These are phyloP conservation scores for Tricholoma terreum DNA, from an alignment of 768 basidiomycete genomes.

Conservation along the genomic window DNA sequence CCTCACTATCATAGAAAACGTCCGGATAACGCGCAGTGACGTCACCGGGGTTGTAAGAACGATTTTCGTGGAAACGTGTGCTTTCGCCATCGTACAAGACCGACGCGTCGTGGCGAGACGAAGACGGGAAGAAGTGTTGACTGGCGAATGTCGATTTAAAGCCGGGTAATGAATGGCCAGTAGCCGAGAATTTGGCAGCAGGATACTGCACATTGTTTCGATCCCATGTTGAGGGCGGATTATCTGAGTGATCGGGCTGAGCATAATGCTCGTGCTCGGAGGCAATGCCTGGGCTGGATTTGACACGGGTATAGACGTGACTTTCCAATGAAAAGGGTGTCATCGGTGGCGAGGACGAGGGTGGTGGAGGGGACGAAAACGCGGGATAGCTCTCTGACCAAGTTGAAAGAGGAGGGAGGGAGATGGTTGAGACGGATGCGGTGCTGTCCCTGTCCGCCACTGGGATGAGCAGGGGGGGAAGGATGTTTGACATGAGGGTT, in stretches of 20 bases:
- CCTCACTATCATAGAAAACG: constrained; percentile 34
- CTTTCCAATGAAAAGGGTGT: constrained; percentile 30
- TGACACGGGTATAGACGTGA: constrained; percentile 30
- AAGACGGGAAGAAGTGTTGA: constrained; percentile 24
- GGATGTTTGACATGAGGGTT: constrained; percentile 40
- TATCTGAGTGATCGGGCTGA: constrained; percentile 22
- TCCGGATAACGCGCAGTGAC: constrained; percentile 22
- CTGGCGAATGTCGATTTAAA: constrained; percentile 25
- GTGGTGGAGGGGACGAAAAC: constrained; percentile 31
- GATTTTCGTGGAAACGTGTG: constrained; percentile 19
- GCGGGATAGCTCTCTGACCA: constrained; percentile 17
- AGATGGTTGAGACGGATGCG: constrained; percentile 14
- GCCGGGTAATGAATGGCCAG: constrained; percentile 24
- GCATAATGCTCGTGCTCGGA: constrained; percentile 20
- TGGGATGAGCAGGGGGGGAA: constrained; percentile 26
- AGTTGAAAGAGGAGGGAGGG: constrained; percentile 14
- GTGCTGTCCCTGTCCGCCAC: constrained; percentile 20
- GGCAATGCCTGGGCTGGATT: constrained; percentile 34
- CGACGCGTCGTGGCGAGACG: constrained; percentile 34
- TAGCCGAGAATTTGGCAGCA: constrained; percentile 17
- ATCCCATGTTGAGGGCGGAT: constrained; percentile 26
- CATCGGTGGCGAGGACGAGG: constrained; percentile 39
- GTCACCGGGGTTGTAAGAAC: constrained; percentile 24
- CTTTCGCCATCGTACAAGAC: constrained; percentile 29
- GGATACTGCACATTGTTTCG: constrained; percentile 9